Evolutionary conservation across 2,329 filamentous ascomycete genomes (phyloP).

Genomic region (Trichoderma brevicompactum): DNA sequence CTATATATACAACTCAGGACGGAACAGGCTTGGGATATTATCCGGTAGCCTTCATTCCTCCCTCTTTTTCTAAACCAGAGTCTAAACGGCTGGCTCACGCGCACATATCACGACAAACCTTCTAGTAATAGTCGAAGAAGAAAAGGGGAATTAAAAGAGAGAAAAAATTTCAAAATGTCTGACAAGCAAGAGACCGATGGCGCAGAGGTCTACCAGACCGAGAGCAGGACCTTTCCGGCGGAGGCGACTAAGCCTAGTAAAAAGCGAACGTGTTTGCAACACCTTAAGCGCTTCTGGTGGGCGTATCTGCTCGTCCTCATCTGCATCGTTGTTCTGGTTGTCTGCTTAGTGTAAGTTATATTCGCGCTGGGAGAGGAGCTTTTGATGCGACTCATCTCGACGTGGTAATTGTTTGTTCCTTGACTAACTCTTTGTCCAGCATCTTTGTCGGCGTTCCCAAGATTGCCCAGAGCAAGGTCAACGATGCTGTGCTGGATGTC

Average conservation of each 20-base stretch:
- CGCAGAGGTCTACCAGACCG: slow-evolving; percentile 42
- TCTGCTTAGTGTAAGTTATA: slow-evolving; percentile 63
- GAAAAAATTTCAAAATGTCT: slow-evolving; percentile 40
- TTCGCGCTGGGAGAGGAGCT: too few relatives aligned
- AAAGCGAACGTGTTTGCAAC: slow-evolving; percentile 46
- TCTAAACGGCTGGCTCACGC: neutral
- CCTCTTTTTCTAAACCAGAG: neutral
- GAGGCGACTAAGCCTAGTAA: slow-evolving; percentile 40
- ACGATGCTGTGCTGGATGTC: slow-evolving; percentile 57
- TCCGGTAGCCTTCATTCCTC: neutral
- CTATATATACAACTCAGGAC: slow-evolving; percentile 7
- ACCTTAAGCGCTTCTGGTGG: slow-evolving; percentile 66
- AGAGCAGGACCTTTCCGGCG: slow-evolving; percentile 37
- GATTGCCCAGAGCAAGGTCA: slow-evolving; percentile 60
- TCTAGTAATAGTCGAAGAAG: neutral
- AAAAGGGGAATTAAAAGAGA: neutral
- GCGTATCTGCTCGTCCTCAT: slow-evolving; percentile 57
- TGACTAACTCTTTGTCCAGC: slow-evolving; percentile 41
- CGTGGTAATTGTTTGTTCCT: neutral
- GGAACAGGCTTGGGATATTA: neutral
- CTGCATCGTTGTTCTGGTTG: slow-evolving; percentile 56
- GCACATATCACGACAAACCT: neutral
- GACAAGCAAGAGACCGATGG: slow-evolving; percentile 46
- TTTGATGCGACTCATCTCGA: neutral
- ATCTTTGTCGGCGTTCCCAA: slow-evolving; percentile 61